Evolutionary conservation across 768 basidiomycete species (phyloP).

Genomic region (Calocybe indica): DNA sequence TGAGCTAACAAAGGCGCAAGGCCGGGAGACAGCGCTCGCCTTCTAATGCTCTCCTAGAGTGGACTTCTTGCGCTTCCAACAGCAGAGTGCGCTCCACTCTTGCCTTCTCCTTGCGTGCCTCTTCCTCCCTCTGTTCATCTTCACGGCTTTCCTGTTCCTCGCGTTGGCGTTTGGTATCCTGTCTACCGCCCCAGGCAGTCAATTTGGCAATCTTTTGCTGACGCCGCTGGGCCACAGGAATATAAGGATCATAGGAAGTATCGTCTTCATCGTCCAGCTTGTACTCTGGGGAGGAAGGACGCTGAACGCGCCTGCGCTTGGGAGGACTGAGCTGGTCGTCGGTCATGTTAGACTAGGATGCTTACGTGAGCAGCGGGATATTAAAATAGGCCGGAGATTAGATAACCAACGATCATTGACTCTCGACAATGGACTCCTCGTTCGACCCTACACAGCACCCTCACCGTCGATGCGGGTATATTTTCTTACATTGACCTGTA

Average conservation of each 20-base stretch:
- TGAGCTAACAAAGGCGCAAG: not conserved
- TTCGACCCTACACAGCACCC: constrained; percentile 63
- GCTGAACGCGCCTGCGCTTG: constrained; percentile 48
- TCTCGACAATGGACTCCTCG: constrained; percentile 7
- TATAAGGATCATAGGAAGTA: constrained; percentile 74
- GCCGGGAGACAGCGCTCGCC: constrained; percentile 35
- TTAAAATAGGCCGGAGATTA: not conserved
- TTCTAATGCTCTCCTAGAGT: constrained; percentile 74
- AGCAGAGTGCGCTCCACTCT: constrained; percentile 84
- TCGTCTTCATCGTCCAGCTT: constrained; percentile 53
- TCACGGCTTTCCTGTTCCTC: constrained; percentile 45
- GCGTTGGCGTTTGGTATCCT: constrained; percentile 40
- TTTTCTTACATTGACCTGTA: constrained; percentile 1
- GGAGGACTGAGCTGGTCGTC: constrained; percentile 11
- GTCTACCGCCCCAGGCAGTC: constrained; percentile 44
- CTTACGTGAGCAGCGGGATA: not conserved
- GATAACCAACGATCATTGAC: not conserved
- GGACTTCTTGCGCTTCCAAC: constrained; percentile 94
- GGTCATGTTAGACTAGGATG: not conserved
- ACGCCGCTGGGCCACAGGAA: constrained; percentile 82
- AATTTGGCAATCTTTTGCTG: constrained; percentile 77
- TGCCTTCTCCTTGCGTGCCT: constrained; percentile 63
- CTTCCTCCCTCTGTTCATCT: constrained; percentile 78
- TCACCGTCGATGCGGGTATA: constrained; percentile 60
- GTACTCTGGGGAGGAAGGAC: constrained; percentile 55